Evolutionary conservation across 768 basidiomycete genomes (phyloP).

Genomic region (Erythrobasidium yunnanense): DNA sequence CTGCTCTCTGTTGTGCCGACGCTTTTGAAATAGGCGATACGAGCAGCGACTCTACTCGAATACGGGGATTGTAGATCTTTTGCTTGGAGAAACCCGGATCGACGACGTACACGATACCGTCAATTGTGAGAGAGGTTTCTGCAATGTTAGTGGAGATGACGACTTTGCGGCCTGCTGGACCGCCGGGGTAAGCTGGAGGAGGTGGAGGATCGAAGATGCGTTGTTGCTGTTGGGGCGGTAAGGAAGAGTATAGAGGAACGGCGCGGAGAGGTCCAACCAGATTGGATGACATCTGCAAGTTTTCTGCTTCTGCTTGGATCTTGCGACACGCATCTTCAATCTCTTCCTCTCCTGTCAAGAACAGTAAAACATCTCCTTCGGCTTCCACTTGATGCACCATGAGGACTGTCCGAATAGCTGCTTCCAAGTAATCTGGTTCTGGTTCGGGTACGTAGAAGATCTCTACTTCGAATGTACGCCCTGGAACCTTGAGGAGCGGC

Average conservation of each 20-base stretch:
- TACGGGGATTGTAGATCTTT: slow-evolving; percentile 94
- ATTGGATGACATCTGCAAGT: slow-evolving; percentile 50
- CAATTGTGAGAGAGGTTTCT: slow-evolving; percentile 92
- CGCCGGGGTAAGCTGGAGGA: slow-evolving; percentile 50
- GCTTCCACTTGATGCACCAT: slow-evolving; percentile 97
- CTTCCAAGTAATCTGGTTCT: slow-evolving; percentile 73
- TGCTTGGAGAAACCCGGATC: slow-evolving; percentile 97
- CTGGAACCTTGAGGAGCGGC: slow-evolving; percentile 50
- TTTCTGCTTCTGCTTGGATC: slow-evolving; percentile 81
- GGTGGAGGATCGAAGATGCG: slow-evolving; percentile 90
- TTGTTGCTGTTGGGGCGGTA: slow-evolving; percentile 89
- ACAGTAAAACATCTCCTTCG: slow-evolving; percentile 80
- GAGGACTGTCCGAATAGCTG: slow-evolving; percentile 85
- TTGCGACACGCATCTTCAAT: slow-evolving; percentile 93
- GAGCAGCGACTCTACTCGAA: slow-evolving; percentile 83
- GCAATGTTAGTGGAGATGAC: slow-evolving; percentile 95
- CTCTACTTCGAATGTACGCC: slow-evolving; percentile 88
- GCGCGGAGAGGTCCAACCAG: slow-evolving; percentile 75
- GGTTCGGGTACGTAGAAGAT: slow-evolving; percentile 46
- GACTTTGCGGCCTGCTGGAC: slow-evolving; percentile 81
- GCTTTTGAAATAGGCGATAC: slow-evolving; percentile 95
- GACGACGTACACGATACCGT: slow-evolving; percentile 98
- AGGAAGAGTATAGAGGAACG: slow-evolving; percentile 86
- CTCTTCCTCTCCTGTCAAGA: slow-evolving; percentile 96
- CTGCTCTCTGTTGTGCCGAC: slow-evolving; percentile 87